phyloP scores from a whole-genome alignment of 2,329 filamentous ascomycete species.

The Penicillium sp. region DNA sequence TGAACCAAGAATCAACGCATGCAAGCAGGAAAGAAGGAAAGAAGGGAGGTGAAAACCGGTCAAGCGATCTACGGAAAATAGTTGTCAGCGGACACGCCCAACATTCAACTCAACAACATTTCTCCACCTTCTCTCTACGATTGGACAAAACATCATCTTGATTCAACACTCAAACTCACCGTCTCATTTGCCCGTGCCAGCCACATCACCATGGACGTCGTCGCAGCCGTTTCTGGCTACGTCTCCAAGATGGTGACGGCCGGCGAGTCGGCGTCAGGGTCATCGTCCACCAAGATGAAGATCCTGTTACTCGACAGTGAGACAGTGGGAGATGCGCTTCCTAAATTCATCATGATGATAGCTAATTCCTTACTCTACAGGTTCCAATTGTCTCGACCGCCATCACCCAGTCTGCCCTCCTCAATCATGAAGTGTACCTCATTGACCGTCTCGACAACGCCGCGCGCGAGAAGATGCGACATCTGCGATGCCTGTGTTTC shows the following conservation, averaged over 20 bases:
- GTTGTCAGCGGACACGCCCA: constrained; percentile 14
- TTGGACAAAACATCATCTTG: background rate
- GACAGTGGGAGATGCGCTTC: constrained; percentile 58
- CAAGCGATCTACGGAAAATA: constrained; percentile 7
- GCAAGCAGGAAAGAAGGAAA: constrained; percentile 2
- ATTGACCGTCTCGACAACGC: constrained; percentile 91
- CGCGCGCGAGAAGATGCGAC: constrained; percentile 93
- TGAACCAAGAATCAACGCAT: constrained; percentile 5
- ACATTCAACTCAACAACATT: constrained; percentile 18
- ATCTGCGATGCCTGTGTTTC: constrained; percentile 88
- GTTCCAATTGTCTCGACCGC: constrained; percentile 90
- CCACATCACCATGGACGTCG: constrained; percentile 71
- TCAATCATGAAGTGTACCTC: constrained; percentile 96
- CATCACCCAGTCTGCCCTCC: constrained; percentile 86
- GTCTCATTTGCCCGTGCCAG: constrained; percentile 8
- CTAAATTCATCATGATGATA: constrained; percentile 6
- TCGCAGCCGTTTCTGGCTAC: constrained; percentile 88
- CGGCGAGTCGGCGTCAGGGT: constrained; percentile 62
- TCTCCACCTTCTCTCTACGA: constrained; percentile 15
- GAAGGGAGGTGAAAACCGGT: constrained; percentile 3
- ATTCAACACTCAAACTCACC: background rate
- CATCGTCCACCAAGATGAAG: constrained; percentile 87
- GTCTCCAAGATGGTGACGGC: constrained; percentile 91
- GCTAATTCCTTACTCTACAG: constrained; percentile 37
- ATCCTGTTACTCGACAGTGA: constrained; percentile 89